These are phyloP conservation scores for Cyclanthera cordifolia DNA, from an alignment of 306 rosid genomes.

Conservation along the genomic window DNA sequence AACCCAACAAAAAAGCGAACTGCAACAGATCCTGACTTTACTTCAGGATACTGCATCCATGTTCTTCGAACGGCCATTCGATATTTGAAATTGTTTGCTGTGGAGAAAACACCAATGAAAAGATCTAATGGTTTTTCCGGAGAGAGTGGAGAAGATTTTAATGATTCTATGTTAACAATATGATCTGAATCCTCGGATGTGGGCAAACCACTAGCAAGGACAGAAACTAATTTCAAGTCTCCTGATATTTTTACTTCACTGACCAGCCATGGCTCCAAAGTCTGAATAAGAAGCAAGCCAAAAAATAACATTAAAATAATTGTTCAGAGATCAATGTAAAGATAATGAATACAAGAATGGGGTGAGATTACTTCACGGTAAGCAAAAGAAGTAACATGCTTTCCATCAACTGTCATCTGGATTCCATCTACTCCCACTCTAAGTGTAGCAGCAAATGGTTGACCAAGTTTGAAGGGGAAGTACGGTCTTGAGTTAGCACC, in stretches of 20 bases:
- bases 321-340: conserved; percentile 14
- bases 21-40: conserved; percentile 51
- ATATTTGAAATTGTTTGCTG: conserved; percentile 89
- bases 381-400: conserved; percentile 83
- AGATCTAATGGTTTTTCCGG: conserved; percentile 46
- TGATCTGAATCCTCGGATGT: conserved; percentile 95
- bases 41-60: conserved; percentile 94
- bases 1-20: conserved; percentile 97
- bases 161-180: conserved; percentile 54
- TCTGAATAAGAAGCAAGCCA: conserved; percentile 38
- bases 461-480: conserved; percentile 88
- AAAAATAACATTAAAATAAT: conserved; percentile 20
- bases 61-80: conserved; percentile 98
- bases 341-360: background rate
- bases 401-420: conserved; percentile 99
- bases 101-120: conserved; percentile 88
- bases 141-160: conserved; percentile 52
- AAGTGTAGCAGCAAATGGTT: conserved; percentile 89
- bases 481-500: conserved; percentile 45
- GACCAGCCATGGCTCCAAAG: conserved; percentile 98
- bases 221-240: conserved; percentile 68
- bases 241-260: conserved; percentile 69
- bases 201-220: conserved; percentile 89
- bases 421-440: conserved; percentile 96
- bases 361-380: conserved; percentile 62